Evolutionary conservation across 257 asterid genomes (phyloP), one percentile per base, ranked within the genome.

Genomic region (Scutellaria minor): DNA sequence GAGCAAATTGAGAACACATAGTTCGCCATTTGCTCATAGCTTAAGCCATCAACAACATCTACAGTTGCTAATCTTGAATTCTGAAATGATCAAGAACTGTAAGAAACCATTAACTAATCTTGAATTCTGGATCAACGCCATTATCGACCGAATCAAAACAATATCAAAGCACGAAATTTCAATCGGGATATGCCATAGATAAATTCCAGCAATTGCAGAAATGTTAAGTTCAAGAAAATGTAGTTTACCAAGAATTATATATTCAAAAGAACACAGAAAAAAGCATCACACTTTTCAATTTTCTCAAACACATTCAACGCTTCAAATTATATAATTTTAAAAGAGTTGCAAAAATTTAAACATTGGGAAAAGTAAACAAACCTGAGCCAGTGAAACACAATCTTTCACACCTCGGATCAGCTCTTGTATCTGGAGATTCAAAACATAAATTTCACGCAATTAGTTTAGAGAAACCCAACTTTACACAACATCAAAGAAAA

Each of bases 341-440:
- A 55, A 72, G 18, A 65, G 45, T 37, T 48, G 68, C 64, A 67
- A 71, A 73, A 68, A 39, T 7, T 41, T 65, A 80, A 72, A 70
- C 82, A 77, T 83, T 56, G 86, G 81, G 79, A 71, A 74, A 72
- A 88, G 85, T 77, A 71, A 83, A 89, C 83, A 89, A 85, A 95
- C 99, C 98, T 95, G 99, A 80, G 97, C 98, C 70, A 95, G 82
- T 76, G 99, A 95, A 75, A 90, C 80, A 85, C 87, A 85, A 83
- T 79, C 97, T 76, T 88, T 80, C 72, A 76, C 79, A 74, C 90
- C 91, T 81, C 93, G 87, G 74, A 90, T 57, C 92, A 95, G 85
- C 81, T 88, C 87, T 81, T 90, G 98, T 75, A 95, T 90, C 99
- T 95, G 86, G 68, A 80, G 73, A 78, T 68, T 58, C 13, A 65